Evolutionary conservation across 257 asterid genomes (phyloP).

Genomic region (Gentiana dahurica): DNA sequence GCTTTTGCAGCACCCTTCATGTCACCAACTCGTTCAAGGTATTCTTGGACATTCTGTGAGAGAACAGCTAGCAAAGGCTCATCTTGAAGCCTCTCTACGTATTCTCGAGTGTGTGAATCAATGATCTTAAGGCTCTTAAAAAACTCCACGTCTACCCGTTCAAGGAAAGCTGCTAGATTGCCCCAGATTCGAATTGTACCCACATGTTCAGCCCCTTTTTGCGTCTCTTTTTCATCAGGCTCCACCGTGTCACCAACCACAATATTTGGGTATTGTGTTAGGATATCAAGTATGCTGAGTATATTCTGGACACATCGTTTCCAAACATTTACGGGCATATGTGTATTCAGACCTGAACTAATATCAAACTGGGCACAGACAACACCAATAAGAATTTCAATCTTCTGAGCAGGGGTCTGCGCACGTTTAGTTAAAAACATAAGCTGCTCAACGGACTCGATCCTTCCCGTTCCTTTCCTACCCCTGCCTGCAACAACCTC

Average conservation of each 20-base stretch:
- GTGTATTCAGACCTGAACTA: slow-evolving; percentile 68
- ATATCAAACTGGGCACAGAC: slow-evolving; percentile 92
- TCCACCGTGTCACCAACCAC: slow-evolving; percentile 89
- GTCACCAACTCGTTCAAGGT: slow-evolving; percentile 55
- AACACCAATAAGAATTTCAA: slow-evolving; percentile 82
- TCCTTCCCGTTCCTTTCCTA: slow-evolving; percentile 89
- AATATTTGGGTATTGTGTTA: slow-evolving; percentile 72
- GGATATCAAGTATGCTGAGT: slow-evolving; percentile 60
- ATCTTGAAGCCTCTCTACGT: slow-evolving; percentile 84
- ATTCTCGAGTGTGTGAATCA: slow-evolving; percentile 93
- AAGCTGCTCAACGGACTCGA: slow-evolving; percentile 90
- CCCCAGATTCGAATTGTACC: slow-evolving; percentile 93
- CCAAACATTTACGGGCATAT: slow-evolving; percentile 98
- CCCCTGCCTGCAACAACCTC: slow-evolving; percentile 88
- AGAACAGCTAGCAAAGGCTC: slow-evolving; percentile 80
- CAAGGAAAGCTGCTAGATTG: slow-evolving; percentile 82
- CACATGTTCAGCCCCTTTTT: slow-evolving; percentile 58
- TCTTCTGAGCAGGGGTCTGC: slow-evolving; percentile 95
- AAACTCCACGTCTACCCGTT: slow-evolving; percentile 75
- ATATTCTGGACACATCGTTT: slow-evolving; percentile 73
- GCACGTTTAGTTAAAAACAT: slow-evolving; percentile 86
- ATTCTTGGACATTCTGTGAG: slow-evolving; percentile 82
- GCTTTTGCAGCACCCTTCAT: slow-evolving; percentile 84
- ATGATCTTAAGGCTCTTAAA: slow-evolving; percentile 92
- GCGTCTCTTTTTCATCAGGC: slow-evolving; percentile 88